phyloP scores from a whole-genome alignment of 768 basidiomycete genomes.

The Antrodiella citrinella region DNA sequence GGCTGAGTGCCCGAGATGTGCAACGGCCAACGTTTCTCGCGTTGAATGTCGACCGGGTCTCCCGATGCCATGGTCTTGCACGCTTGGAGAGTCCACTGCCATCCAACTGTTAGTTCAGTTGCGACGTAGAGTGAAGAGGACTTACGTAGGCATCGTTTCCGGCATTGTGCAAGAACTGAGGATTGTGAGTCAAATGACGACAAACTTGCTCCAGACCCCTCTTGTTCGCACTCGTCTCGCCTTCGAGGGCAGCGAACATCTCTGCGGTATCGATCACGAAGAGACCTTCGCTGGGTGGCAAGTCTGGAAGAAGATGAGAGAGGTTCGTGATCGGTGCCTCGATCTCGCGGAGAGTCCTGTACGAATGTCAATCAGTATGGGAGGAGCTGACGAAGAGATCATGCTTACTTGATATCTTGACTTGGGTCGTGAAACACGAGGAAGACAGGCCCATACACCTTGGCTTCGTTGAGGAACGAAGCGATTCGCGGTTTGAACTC shows the following conservation, averaged over 20 bases:
- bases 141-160: slow-evolving; percentile 81
- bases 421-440: slow-evolving; percentile 75
- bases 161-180: slow-evolving; percentile 63
- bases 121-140: not conserved
- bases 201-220: slow-evolving; percentile 55
- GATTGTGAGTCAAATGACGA: slow-evolving; percentile 46
- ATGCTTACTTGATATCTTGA: slow-evolving; percentile 63
- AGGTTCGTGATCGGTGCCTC: slow-evolving; percentile 45
- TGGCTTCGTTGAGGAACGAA: slow-evolving; percentile 33
- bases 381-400: slow-evolving; percentile 9
- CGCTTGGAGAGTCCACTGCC: slow-evolving; percentile 65
- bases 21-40: slow-evolving; percentile 74
- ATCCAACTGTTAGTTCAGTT: not conserved
- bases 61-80: slow-evolving; percentile 68
- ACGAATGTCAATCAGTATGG: not conserved
- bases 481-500: slow-evolving; percentile 46
- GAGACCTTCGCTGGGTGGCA: slow-evolving; percentile 40
- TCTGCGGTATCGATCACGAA: slow-evolving; percentile 69
- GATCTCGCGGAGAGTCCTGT: slow-evolving; percentile 37
- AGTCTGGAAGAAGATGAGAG: slow-evolving; percentile 50
- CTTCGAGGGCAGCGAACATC: slow-evolving; percentile 69
- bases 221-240: slow-evolving; percentile 43
- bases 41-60: slow-evolving; percentile 64
- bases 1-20: slow-evolving; percentile 30
- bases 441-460: slow-evolving; percentile 51